Evolutionary conservation across 306 rosid genomes (phyloP).

Genomic region (Comarum palustre): DNA sequence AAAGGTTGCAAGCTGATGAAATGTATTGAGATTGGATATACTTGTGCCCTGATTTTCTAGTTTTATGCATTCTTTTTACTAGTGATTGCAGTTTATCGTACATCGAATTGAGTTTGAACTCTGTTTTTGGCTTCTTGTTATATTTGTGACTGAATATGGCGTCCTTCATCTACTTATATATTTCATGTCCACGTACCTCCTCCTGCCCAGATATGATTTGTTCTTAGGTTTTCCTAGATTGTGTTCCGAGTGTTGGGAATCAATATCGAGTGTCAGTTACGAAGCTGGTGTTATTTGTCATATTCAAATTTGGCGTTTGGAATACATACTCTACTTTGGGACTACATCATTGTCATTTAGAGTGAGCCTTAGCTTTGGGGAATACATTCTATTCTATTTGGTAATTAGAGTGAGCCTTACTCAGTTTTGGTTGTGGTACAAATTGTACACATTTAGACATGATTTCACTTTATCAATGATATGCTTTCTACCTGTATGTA

Average conservation of each 20-base stretch:
- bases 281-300: neutral
- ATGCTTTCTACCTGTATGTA: neutral
- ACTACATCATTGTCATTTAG: neutral
- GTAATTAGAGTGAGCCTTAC: neutral
- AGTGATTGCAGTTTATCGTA: too few species aligned
- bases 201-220: too few species aligned
- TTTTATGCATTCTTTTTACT: neutral
- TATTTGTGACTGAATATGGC: too few species aligned
- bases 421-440: neutral
- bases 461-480: neutral
- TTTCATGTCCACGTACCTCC: too few species aligned
- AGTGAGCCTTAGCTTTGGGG: too few species aligned
- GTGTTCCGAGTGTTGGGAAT: too few species aligned
- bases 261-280: too few species aligned
- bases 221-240: too few species aligned
- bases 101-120: too few species aligned
- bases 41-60: conserved; percentile 4
- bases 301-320: neutral
- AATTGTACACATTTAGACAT: neutral
- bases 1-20: conserved; percentile 31
- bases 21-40: conserved; percentile 32
- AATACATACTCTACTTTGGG: neutral
- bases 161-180: too few species aligned
- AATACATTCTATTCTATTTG: neutral
- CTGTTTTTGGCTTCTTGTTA: too few species aligned